These are phyloP conservation scores for Trichoderma parareesei DNA, from an alignment of 495 filamentous ascomycete genomes.

Conservation along the genomic window DNA sequence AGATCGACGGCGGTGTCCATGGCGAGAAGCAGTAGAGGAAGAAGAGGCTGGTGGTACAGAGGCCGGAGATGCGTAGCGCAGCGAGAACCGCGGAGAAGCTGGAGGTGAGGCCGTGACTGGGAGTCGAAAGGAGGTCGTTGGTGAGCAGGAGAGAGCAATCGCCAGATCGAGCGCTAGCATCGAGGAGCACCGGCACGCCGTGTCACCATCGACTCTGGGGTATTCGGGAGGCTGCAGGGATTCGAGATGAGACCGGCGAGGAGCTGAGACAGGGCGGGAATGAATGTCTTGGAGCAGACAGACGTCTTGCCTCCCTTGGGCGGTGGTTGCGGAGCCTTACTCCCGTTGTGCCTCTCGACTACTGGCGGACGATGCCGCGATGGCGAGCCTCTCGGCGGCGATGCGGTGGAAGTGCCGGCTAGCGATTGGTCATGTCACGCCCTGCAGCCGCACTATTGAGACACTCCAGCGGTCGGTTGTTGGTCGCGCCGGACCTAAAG, in stretches of 20 bases:
- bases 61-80: not conserved
- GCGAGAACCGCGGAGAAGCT: not conserved
- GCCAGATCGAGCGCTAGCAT: slow-evolving; percentile 4
- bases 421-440: not conserved
- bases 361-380: not conserved
- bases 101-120: not conserved
- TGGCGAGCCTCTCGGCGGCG: not conserved
- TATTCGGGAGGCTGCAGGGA: not conserved
- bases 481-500: not conserved
- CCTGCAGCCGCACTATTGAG: not conserved
- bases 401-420: not conserved
- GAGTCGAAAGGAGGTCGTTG: not conserved
- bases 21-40: not conserved
- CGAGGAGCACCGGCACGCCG: not conserved
- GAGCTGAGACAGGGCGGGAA: not conserved
- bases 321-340: too few species aligned
- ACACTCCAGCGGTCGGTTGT: not conserved
- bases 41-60: too few species aligned
- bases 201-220: slow-evolving; percentile 5
- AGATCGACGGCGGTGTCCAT: not conserved
- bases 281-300: not conserved
- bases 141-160: not conserved
- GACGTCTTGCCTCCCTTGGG: not conserved
- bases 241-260: not conserved
- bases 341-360: too few species aligned